Evolutionary conservation across 345 rosid genomes (phyloP), one percentile per base, ranked within the genome.

Genomic region (Erysimum cheiranthoides): DNA sequence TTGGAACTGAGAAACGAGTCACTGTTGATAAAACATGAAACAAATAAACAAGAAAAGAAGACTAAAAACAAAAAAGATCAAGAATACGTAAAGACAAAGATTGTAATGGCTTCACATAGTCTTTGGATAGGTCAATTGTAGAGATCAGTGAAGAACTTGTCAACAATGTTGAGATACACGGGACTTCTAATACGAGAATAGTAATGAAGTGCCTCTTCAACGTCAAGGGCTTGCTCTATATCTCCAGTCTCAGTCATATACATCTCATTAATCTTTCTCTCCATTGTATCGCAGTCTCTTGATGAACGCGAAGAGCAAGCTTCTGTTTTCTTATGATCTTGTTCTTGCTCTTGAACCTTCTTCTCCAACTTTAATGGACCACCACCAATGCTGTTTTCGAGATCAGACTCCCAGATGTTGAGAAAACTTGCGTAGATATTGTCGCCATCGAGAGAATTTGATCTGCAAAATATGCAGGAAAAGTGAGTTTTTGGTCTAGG

Each of bases 161-260:
- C 91, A 7, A 90, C 98, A 43, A 94, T 89, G 74, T 82, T 92
- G 54, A 86, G 82, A 73, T 95, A 92, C 7, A 78, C 91, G 0
- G 97, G 97, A 70, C 98, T 90, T 73, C 65, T 86, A 65, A 90
- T 92, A 57, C 83, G 82, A 25, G 93, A 87, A 72, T 94, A 92
- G 74, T 92, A 92, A 71, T 89, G 97, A 18, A 92, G 82, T 21
- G 97, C 97, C 67, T 95, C 99, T 81, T 95, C 97, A 2, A 92
- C 83, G 76, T 95, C 97, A 74, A 95, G 68, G 8, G 83, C 90
- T 73, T 92, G 92, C 51, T 95, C 97, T 51, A 89, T 70, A 72
- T 78, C 91, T 71, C 90, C 82, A 14, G 62, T 85, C 72, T 89
- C 88, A 80, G 85, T 78, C 94, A 85, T 85, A 78, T 90, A 94